Percentiles rank a stretch among this genome's conserved stretches.
Conservation (phyloP, 441 rosid genomes). For the Viola pubescens region DNA sequence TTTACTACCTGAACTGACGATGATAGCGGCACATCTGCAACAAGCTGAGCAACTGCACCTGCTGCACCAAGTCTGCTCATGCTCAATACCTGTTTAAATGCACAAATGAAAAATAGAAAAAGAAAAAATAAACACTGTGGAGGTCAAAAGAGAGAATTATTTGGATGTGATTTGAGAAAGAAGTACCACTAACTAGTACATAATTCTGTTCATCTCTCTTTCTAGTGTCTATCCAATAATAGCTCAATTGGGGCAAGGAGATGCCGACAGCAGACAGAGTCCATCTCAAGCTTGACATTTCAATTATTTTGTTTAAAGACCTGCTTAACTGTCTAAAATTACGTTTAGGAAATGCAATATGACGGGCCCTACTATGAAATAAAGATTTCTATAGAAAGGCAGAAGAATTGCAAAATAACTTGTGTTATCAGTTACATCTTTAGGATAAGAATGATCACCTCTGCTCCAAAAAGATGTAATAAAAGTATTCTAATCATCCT, state of each 20-base stretch:
- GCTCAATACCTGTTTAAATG: constrained; percentile 68
- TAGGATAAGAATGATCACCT: neutral
- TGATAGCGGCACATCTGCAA: constrained; percentile 69
- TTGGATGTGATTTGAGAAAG: neutral
- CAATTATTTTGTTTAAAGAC: constrained; percentile 21
- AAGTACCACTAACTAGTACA: neutral
- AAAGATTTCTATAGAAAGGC: constrained; percentile 13
- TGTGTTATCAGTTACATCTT: constrained; percentile 15
- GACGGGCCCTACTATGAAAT: constrained; percentile 22
- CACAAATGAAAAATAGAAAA: neutral
- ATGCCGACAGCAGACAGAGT: constrained; percentile 15
- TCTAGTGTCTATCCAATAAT: constrained; percentile 10
- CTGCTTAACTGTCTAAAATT: constrained; percentile 17
- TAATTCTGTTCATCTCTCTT: constrained; percentile 9
- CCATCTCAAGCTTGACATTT: constrained; percentile 21
- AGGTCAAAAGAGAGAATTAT: neutral
- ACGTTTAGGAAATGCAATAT: constrained; percentile 23
- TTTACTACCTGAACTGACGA: constrained; percentile 66
- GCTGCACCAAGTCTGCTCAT: constrained; percentile 99
- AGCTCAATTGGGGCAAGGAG: constrained; percentile 9
- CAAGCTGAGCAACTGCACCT: constrained; percentile 96
- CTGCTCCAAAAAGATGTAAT: neutral
- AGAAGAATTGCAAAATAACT: constrained; percentile 3
- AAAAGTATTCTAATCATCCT: neutral
- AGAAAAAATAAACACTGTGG: neutral